Percentiles rank a stretch among this genome's conserved stretches.
Conservation (phyloP, 1,284 basidiomycete species). For the Erythrobasidium hasegawianum region DNA sequence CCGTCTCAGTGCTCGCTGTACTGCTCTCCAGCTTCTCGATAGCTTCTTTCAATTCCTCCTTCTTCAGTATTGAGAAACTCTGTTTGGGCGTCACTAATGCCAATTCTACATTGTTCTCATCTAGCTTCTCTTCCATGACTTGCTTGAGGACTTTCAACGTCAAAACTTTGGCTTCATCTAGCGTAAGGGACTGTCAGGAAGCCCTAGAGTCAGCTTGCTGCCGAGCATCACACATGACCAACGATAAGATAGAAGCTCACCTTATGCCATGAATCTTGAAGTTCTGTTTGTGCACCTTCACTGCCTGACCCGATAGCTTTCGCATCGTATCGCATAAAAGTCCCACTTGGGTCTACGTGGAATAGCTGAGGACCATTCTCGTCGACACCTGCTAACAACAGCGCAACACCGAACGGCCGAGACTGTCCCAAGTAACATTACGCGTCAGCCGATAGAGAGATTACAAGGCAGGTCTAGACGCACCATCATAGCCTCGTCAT, state of each 20-base stretch:
- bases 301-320: constrained; percentile 98
- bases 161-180: constrained; percentile 80
- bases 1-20: constrained; percentile 5
- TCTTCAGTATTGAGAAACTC: constrained; percentile 79
- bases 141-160: constrained; percentile 91
- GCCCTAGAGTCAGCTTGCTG: no score
- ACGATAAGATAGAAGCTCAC: no score
- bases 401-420: constrained; percentile 96
- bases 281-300: constrained; percentile 92
- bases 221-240: no score
- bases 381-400: constrained; percentile 94
- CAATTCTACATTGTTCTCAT: constrained; percentile 96
- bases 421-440: constrained; percentile 59
- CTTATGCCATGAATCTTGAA: constrained; percentile 97
- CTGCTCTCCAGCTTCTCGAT: constrained; percentile 51
- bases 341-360: constrained; percentile 98
- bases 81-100: constrained; percentile 67
- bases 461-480: constrained; percentile 41
- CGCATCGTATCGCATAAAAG: constrained; percentile 93
- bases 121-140: constrained; percentile 99
- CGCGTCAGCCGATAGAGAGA: neutral
- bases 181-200: constrained; percentile 92
- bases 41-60: constrained; percentile 68
- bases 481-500: constrained; percentile 92
- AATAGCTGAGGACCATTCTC: constrained; percentile 95